Evolutionary conservation across 225 moss, liverwort and hornwort species (phyloP).

Genomic region (Physcomitrellopsis africana): DNA sequence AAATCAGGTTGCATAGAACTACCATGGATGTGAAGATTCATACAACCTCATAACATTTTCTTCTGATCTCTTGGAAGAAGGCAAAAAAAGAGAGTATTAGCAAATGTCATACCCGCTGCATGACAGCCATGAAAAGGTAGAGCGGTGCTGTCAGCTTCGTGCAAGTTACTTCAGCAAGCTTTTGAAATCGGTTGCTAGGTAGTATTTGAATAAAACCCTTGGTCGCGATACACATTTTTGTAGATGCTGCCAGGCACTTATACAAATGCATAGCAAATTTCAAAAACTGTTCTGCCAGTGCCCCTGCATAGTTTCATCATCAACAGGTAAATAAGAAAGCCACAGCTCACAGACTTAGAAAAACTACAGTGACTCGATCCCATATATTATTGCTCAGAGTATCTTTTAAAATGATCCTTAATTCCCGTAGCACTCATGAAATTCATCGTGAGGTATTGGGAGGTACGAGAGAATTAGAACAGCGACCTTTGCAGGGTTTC

Average conservation of each 20-base stretch:
- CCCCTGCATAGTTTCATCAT: slow-evolving; percentile 48
- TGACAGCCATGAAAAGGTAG: slow-evolving; percentile 79
- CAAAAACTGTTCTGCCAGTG: slow-evolving; percentile 71
- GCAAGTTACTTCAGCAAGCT: slow-evolving; percentile 82
- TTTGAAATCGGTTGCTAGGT: slow-evolving; percentile 72
- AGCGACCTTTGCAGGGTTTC: slow-evolving; percentile 20
- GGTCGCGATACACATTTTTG: slow-evolving; percentile 82
- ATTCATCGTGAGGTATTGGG: slow-evolving; percentile 10
- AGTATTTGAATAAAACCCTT: slow-evolving; percentile 73
- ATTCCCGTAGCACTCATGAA: slow-evolving; percentile 18
- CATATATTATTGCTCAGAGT: slow-evolving; percentile 9
- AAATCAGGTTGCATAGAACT: slow-evolving; percentile 16
- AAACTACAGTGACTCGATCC: slow-evolving; percentile 13
- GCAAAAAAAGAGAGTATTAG: slow-evolving; percentile 3
- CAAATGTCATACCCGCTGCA: slow-evolving; percentile 61
- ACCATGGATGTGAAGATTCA: background rate
- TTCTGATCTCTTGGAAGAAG: slow-evolving; percentile 5
- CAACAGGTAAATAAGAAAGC: slow-evolving; percentile 13
- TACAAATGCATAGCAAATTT: slow-evolving; percentile 74
- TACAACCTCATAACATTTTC: background rate
- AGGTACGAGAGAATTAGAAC: slow-evolving; percentile 9
- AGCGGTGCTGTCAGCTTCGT: slow-evolving; percentile 79
- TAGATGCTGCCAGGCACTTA: slow-evolving; percentile 79
- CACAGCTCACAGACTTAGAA: slow-evolving; percentile 12
- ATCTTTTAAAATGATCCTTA: slow-evolving; percentile 8